Evolutionary conservation across 2,329 filamentous ascomycete species (phyloP).

Genomic region (Calonectria henricotiae): DNA sequence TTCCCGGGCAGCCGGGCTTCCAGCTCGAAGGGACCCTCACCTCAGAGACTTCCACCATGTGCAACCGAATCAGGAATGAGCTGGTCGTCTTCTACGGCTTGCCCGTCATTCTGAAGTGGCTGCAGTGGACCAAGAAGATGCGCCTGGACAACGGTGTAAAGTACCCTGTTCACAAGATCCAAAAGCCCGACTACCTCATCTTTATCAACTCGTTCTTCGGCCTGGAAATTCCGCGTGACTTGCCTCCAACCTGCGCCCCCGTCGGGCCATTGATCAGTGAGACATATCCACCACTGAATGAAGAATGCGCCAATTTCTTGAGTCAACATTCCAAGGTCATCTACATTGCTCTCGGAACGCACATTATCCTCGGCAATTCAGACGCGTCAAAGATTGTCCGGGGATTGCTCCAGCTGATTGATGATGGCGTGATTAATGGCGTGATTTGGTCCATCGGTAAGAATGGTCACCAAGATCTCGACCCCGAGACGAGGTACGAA

Average conservation of each 20-base stretch:
- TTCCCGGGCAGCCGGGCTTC: conserved; percentile 61
- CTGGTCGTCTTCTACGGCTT: conserved; percentile 53
- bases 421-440: conserved; percentile 56
- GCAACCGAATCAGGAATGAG: conserved; percentile 57
- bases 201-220: conserved; percentile 64
- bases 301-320: conserved; percentile 53
- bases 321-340: conserved; percentile 54
- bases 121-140: conserved; percentile 55
- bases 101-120: conserved; percentile 52
- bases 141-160: conserved; percentile 54
- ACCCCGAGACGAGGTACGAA: neutral
- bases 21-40: conserved; percentile 58
- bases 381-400: conserved; percentile 56
- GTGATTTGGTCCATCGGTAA: conserved; percentile 58
- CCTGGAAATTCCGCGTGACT: conserved; percentile 59
- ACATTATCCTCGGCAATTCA: conserved; percentile 55
- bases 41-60: conserved; percentile 59
- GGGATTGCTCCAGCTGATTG: conserved; percentile 52
- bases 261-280: conserved; percentile 62
- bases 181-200: conserved; percentile 60
- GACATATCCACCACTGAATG: conserved; percentile 55
- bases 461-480: conserved; percentile 34
- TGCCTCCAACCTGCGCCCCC: conserved; percentile 59
- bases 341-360: conserved; percentile 63
- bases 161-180: conserved; percentile 48